These are phyloP conservation scores for Chlamydomonas applanata DNA, from an alignment of 139 green algal genomes.

Conservation along the genomic window DNA sequence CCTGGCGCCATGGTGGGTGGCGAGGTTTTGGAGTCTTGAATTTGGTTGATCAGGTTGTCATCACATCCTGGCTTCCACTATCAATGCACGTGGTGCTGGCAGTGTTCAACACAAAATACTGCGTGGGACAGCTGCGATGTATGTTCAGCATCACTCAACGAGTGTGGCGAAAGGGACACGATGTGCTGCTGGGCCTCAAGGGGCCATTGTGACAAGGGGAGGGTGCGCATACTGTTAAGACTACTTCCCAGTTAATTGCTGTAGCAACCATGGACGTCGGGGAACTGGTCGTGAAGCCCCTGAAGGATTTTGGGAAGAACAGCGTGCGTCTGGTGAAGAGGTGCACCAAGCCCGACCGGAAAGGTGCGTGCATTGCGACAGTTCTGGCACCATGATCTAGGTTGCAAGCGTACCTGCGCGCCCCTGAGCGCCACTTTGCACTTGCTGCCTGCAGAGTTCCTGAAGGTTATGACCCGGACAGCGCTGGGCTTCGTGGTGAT, in stretches of 20 bases:
- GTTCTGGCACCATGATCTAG: not conserved
- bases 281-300: constrained; percentile 66
- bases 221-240: not conserved
- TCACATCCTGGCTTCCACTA: too few relatives aligned
- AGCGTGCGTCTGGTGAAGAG: constrained; percentile 86
- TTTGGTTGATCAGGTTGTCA: too few relatives aligned
- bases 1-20: too few relatives aligned
- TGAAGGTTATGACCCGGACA: constrained; percentile 79
- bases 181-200: too few relatives aligned
- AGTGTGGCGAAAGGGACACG: too few relatives aligned
- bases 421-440: not conserved
- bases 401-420: not conserved
- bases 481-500: constrained; percentile 90
- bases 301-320: constrained; percentile 91
- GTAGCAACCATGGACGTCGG: constrained; percentile 49
- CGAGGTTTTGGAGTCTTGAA: too few relatives aligned
- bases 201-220: too few relatives aligned
- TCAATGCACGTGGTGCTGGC: too few relatives aligned
- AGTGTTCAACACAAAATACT: too few relatives aligned
- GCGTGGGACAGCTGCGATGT: too few relatives aligned
- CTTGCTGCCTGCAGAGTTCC: constrained; percentile 76
- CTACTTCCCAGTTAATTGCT: not conserved
- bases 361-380: constrained; percentile 61
- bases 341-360: constrained; percentile 92
- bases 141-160: too few relatives aligned